phyloP scores from a whole-genome alignment of 306 rosid species.

The Clitoria ternatea region DNA sequence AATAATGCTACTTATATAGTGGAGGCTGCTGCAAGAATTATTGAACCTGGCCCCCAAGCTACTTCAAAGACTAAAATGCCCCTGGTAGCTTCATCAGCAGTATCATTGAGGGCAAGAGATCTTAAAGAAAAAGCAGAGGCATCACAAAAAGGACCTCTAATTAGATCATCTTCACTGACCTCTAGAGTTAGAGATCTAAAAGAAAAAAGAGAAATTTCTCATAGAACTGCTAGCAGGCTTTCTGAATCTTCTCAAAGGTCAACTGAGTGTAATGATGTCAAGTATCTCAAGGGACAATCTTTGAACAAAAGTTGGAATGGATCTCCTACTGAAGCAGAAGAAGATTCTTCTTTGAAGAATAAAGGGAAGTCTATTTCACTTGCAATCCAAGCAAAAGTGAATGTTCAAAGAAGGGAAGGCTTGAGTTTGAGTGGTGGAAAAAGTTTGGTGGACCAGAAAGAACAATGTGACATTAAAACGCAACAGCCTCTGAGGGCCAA shows the following conservation, averaged over 20 bases:
- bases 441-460: slow-evolving; percentile 47
- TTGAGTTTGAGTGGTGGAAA: slow-evolving; percentile 37
- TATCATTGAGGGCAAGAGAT: slow-evolving; percentile 56
- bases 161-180: slow-evolving; percentile 49
- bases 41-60: slow-evolving; percentile 55
- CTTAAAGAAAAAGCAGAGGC: slow-evolving; percentile 28
- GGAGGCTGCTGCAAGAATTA: slow-evolving; percentile 81
- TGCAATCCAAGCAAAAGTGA: slow-evolving; percentile 85
- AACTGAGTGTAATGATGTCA: slow-evolving; percentile 57
- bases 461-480: slow-evolving; percentile 48
- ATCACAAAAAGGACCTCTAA: slow-evolving; percentile 36
- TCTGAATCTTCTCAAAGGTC: slow-evolving; percentile 48
- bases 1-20: slow-evolving; percentile 66
- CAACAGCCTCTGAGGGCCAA: slow-evolving; percentile 41
- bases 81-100: slow-evolving; percentile 45
- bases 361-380: slow-evolving; percentile 70
- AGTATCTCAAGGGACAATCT: slow-evolving; percentile 61
- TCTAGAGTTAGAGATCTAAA: slow-evolving; percentile 42
- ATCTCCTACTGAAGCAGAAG: slow-evolving; percentile 41
- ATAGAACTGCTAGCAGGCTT: slow-evolving; percentile 37
- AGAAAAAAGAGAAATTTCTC: slow-evolving; percentile 47
- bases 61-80: slow-evolving; percentile 47
- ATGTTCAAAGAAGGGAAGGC: slow-evolving; percentile 74
- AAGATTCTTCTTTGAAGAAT: slow-evolving; percentile 34
- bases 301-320: slow-evolving; percentile 70